Percentiles rank a stretch among this genome's conserved stretches.
Conservation (phyloP, 306 rosid species). For the Trifolium fragiferum region DNA sequence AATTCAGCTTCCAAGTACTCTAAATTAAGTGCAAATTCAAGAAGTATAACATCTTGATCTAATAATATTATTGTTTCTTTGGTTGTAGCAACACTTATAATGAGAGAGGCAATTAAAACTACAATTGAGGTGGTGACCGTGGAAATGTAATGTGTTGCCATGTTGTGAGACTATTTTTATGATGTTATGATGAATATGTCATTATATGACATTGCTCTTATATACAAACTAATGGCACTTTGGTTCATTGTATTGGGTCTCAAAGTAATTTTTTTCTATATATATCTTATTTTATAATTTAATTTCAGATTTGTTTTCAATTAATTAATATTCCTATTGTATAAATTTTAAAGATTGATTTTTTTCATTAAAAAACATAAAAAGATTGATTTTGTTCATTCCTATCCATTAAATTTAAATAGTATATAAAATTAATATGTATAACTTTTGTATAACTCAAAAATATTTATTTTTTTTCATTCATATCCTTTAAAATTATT, state of each 20-base stretch:
- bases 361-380: too few species aligned
- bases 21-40: conserved; percentile 51
- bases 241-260: not conserved
- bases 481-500: too few species aligned
- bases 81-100: not conserved
- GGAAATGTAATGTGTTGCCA: not conserved
- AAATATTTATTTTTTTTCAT: too few species aligned
- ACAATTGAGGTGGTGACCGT: not conserved
- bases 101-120: not conserved
- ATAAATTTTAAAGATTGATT: too few species aligned
- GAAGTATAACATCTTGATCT: conserved; percentile 8
- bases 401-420: too few species aligned
- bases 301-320: too few species aligned
- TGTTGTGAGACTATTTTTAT: not conserved
- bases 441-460: too few species aligned
- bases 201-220: not conserved
- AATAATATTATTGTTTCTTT: not conserved
- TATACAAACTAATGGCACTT: not conserved
- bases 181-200: not conserved
- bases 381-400: too few species aligned
- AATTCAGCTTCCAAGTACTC: conserved; percentile 78
- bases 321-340: too few species aligned
- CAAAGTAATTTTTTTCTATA: too few species aligned
- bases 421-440: too few species aligned
- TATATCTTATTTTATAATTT: too few species aligned